Evolutionary conservation across 305 asterid species (phyloP), one percentile per base, ranked within the genome.

Genomic region (Fraxinus xanthoxyloides): DNA sequence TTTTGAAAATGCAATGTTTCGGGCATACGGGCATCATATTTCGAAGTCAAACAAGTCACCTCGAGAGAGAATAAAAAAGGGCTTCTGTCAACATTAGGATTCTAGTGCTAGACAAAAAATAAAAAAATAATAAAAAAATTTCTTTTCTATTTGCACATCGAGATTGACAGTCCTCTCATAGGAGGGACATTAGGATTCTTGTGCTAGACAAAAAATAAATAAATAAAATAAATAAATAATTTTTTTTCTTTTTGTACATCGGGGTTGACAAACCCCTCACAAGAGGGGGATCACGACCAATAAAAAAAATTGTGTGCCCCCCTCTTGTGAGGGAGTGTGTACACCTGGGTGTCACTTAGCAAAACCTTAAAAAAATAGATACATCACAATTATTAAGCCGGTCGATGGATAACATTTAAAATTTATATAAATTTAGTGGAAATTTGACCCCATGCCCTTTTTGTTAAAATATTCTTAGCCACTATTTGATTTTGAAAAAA

Each of bases 1-100:
- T 46, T 80, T 80, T 77, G 85, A 63, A 77, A 86, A 81, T 84
- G 19, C 89, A 85, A 77, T 87, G 88, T 78, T 85, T 19, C 30
- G 13, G 86, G 76, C 70, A 80, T 83, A 48, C 30, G 21, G 31
- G 76, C 77, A 63, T 78, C 48, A 35, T 15, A 59, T 76, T 80
- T 77, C 69, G 84, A 59, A n/a, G 35, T 48, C 75, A 77, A 87
- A 85, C 80, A 23, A 86, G 24, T 3, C 31, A 21, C 31, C 70
- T 21, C 70, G 3, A 54, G 17, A 54, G 63, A 54, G 63, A 10
- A 21, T 54, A 5, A n/a, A 54, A 54, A 54, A 54, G 0, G 0
- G 63, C 24, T 54, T 54, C 24, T 54, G 63, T 54, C 63, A 54
- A n/a, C 3, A 17, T 5, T 54, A 54, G 23, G 9, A 5, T 4